phyloP scores from a whole-genome alignment of 2,329 filamentous ascomycete genomes.

The Blastomyces emzantsi region DNA sequence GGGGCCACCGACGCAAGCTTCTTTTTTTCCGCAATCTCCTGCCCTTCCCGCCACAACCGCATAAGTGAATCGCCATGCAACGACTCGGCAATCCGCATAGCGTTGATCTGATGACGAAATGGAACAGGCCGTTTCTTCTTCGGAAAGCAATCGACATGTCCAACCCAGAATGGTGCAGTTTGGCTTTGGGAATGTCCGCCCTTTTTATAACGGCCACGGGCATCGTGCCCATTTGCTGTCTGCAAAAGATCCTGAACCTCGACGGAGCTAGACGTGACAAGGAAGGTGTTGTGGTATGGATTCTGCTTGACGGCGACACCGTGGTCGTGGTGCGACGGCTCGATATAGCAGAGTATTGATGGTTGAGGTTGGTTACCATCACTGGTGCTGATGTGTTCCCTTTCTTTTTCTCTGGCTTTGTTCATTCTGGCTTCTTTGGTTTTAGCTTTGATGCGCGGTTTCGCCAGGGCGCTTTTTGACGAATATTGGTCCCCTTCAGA shows the following conservation, averaged over 20 bases:
- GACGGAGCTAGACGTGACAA: conserved; percentile 18
- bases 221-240: conserved; percentile 9
- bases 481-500: no score
- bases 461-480: neutral
- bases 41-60: conserved; percentile 20
- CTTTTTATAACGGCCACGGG: neutral
- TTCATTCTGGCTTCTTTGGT: conserved; percentile 5
- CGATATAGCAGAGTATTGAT: conserved; percentile 21
- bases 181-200: no score
- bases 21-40: conserved; percentile 8
- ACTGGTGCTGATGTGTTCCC: neutral
- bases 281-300: conserved; percentile 26
- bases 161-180: conserved; percentile 19
- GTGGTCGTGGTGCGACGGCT: conserved; percentile 25
- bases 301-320: conserved; percentile 23
- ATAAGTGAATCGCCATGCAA: conserved; percentile 24
- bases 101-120: conserved; percentile 17
- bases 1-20: neutral
- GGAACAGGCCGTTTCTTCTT: conserved; percentile 21
- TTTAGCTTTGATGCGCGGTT: conserved; percentile 2
- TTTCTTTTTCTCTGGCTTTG: neutral
- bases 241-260: conserved; percentile 26
- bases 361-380: conserved; percentile 2
- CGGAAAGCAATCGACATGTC: conserved; percentile 27
- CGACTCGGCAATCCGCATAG: conserved; percentile 17